Base-by-base conservation (phyloP, 116 monocot species). In the Cymodocea nodosa region DNA sequence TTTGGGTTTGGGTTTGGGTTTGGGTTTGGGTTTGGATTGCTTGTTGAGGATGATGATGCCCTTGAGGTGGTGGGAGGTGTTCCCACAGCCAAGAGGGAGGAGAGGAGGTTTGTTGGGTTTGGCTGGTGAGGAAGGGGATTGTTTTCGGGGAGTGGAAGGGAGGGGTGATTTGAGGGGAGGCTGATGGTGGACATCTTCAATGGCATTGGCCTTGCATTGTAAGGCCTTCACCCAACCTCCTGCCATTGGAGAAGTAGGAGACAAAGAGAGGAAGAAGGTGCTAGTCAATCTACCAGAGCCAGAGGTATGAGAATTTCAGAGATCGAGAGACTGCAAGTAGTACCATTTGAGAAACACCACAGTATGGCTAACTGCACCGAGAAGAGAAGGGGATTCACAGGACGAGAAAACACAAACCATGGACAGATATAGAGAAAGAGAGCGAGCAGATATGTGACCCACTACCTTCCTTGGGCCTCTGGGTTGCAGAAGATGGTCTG, bases 171-270 rank as follows among this genome's bases (percentile, higher is more conserved):
- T 57, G 10, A 40, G 30, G 3, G 22, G 25, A 14, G 57, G 63
- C 5, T 70, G 52, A 15, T 48, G 80, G 70, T 30, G 23, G 68
- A 89, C 85, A 72, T 87, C 87, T 10, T 81, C 79, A 17, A 66
- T 18, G 20, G 82, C 85, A 70, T 58, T 87, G 56, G 80, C 76
- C 62, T 79, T 92, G 85, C 92, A 92, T 13, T 77, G 78, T 8
- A 92, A 70, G 15, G 85, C 76, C 56, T 81, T 82, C 34, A 82
- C 69, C 92, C 90, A 91, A 17, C 79, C 79, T 12, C 59, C 74
- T 56, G 81, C 80, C 89, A 82, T 80, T 56, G 49, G 58, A 44
- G 44, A 11, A 14, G 55, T 39, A 23, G 13, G 17, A 36, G 53
- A 34, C 35, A 16, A 16, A 36, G 17, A 15, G 4, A 16, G 60